These are phyloP conservation scores for Musa troglodytarum DNA, from an alignment of 176 grass and related monocot genomes.

Conservation along the genomic window DNA sequence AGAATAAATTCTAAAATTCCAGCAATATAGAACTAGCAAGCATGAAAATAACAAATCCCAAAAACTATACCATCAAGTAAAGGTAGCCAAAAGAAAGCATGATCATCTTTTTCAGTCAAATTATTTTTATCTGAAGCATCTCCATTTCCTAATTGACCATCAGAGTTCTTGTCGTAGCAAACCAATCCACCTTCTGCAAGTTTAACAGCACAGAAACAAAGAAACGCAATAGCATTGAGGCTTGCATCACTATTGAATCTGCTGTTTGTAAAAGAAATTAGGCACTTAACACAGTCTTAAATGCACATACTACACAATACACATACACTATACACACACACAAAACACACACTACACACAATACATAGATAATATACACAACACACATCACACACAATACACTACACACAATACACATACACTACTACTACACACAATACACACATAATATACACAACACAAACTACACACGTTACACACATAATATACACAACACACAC, in stretches of 20 bases:
- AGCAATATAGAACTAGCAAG: background rate
- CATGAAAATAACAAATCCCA: conserved; percentile 6
- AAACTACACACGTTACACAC: too few species aligned
- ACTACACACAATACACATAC: too few species aligned
- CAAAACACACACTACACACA: too few species aligned
- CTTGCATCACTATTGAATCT: conserved; percentile 91
- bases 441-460: too few species aligned
- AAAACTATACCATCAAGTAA: conserved; percentile 67
- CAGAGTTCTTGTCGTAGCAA: conserved; percentile 44
- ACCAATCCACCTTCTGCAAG: conserved; percentile 76
- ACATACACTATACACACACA: too few species aligned
- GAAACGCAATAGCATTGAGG: conserved; percentile 93
- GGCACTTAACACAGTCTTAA: conserved; percentile 78
- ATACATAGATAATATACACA: too few species aligned
- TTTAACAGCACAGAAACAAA: conserved; percentile 91
- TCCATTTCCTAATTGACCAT: conserved; percentile 25
- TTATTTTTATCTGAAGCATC: conserved; percentile 44
- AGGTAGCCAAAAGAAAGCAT: conserved; percentile 90
- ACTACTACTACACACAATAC: too few species aligned
- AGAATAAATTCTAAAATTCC: conserved; percentile 15
- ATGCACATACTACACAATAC: too few species aligned
- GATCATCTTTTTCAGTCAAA: conserved; percentile 47
- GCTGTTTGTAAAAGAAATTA: conserved; percentile 86
- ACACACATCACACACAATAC: too few species aligned
- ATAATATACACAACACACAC: too few species aligned